Evolutionary conservation across 805 yeast species (phyloP).

Genomic region (Ogataea saltuana): DNA sequence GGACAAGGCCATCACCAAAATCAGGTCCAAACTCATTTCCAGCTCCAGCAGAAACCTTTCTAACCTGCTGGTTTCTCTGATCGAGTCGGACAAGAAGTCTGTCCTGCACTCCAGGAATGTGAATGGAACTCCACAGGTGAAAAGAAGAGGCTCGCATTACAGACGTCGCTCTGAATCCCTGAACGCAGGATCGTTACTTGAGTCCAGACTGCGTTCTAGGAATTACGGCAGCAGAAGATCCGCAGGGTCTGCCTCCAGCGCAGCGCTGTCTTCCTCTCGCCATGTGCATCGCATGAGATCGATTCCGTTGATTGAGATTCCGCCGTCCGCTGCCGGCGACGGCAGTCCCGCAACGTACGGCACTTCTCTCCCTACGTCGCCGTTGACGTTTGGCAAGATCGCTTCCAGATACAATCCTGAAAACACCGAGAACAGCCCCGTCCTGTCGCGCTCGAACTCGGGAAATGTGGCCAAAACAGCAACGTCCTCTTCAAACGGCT

Average conservation of each 20-base stretch:
- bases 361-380: no score
- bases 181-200: slow-evolving; percentile 10
- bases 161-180: slow-evolving; percentile 24
- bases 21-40: slow-evolving; percentile 62
- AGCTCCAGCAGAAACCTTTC: slow-evolving; percentile 18
- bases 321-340: slow-evolving; percentile 3
- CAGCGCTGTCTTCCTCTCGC: slow-evolving; percentile 3
- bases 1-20: slow-evolving; percentile 71
- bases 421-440: neutral
- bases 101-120: neutral
- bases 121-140: slow-evolving; percentile 2
- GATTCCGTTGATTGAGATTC: slow-evolving; percentile 10
- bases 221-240: slow-evolving; percentile 1
- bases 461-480: neutral
- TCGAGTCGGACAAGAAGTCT: slow-evolving; percentile 6
- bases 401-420: no score
- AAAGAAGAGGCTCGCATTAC: slow-evolving; percentile 12
- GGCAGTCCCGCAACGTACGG: no score
- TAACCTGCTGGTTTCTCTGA: slow-evolving; percentile 19
- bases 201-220: slow-evolving; percentile 10
- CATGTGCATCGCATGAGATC: slow-evolving; percentile 11
- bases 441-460: slow-evolving; percentile 3
- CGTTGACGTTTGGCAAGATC: no score
- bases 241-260: slow-evolving; percentile 6
- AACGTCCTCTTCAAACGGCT: neutral